These are phyloP conservation scores for Cladophialophora carrionii DNA, from an alignment of 2,329 filamentous ascomycete species.

Conservation along the genomic window DNA sequence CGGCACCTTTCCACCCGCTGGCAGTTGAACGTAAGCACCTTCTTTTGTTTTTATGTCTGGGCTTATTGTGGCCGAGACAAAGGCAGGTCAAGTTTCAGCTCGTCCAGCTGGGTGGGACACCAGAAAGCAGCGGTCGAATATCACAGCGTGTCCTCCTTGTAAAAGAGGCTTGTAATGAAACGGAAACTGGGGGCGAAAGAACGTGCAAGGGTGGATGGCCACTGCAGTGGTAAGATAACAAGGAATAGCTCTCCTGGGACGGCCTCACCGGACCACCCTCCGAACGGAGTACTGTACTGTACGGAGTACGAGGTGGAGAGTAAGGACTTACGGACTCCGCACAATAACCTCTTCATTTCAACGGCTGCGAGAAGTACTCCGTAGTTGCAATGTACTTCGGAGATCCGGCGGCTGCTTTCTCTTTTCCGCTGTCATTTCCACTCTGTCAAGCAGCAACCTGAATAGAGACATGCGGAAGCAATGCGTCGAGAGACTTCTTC, in stretches of 20 bases:
- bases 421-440: background rate
- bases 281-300: too few relatives aligned
- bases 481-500: background rate
- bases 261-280: background rate
- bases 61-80: conserved; percentile 12
- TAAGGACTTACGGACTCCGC: background rate
- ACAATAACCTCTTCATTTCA: background rate
- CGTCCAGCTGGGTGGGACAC: background rate
- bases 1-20: conserved; percentile 1
- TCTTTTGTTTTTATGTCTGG: background rate
- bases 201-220: conserved; percentile 8
- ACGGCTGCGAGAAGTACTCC: background rate
- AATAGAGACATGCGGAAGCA: background rate
- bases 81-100: background rate
- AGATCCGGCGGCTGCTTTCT: background rate
- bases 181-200: conserved; percentile 15
- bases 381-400: background rate
- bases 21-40: conserved; percentile 4
- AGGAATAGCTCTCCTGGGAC: background rate
- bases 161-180: background rate
- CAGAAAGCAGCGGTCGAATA: conserved; percentile 4
- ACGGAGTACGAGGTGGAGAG: too few relatives aligned
- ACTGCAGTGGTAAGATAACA: background rate
- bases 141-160: background rate
- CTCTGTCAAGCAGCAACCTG: background rate